Percentiles rank a stretch among this genome's conserved stretches.
Conservation (phyloP, 208 protist genomes). For the Leishmania gerbilli region DNA sequence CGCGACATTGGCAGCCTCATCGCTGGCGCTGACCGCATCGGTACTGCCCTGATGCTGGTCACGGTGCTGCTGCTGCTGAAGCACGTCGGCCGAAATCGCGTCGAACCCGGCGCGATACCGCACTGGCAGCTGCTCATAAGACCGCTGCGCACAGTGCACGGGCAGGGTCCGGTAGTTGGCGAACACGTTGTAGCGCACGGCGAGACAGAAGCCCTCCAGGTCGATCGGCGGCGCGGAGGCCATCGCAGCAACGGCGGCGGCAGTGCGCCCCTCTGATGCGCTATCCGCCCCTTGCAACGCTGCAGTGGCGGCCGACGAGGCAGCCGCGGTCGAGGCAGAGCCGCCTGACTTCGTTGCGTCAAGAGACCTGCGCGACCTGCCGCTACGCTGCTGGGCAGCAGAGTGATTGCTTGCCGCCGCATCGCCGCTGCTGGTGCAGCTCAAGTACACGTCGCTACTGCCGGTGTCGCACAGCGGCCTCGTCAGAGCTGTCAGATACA, state of each 20-base stretch:
- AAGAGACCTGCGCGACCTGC: background rate
- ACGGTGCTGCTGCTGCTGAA: conserved; percentile 10
- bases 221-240: background rate
- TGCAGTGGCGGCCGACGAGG: background rate
- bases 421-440: background rate
- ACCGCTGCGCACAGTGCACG: conserved; percentile 31
- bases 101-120: conserved; percentile 60
- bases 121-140: conserved; percentile 47
- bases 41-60: conserved; percentile 3
- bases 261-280: background rate
- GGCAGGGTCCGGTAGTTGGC: conserved; percentile 68
- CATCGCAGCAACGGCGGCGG: background rate
- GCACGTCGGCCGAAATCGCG: conserved; percentile 42
- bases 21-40: background rate
- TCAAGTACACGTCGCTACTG: background rate
- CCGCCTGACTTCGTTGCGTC: background rate
- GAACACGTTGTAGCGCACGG: conserved; percentile 41
- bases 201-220: conserved; percentile 6
- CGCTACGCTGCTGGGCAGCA: background rate
- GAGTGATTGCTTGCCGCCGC: background rate
- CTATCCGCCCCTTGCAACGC: background rate
- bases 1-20: background rate
- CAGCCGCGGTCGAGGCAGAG: background rate
- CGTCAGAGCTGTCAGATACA: conserved; percentile 1
- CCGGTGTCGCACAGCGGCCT: background rate